phyloP scores from a whole-genome alignment of 2,329 filamentous ascomycete species.

The Zymoseptoria tritici region DNA sequence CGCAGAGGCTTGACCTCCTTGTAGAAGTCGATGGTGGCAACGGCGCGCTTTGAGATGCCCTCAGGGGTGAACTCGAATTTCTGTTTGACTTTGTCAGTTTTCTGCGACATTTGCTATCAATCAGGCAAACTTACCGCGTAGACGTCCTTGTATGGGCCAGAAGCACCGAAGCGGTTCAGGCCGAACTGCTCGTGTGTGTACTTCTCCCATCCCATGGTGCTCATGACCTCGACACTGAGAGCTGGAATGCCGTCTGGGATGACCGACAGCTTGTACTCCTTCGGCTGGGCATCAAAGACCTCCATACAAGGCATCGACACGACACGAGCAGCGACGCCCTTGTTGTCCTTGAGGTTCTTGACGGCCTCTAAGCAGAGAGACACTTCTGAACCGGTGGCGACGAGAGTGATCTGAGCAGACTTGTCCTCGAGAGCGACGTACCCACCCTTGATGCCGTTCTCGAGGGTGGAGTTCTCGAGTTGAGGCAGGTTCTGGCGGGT shows the following conservation, averaged over 20 bases:
- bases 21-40: conserved; percentile 93
- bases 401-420: conserved; percentile 77
- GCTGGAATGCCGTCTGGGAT: conserved; percentile 91
- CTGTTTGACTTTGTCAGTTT: conserved; percentile 40
- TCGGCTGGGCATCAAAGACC: conserved; percentile 87
- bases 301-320: conserved; percentile 96
- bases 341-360: conserved; percentile 83
- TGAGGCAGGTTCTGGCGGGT: conserved; percentile 98
- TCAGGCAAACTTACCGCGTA: conserved; percentile 60
- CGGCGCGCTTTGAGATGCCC: conserved; percentile 89
- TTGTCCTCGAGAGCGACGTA: conserved; percentile 83
- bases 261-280: conserved; percentile 90
- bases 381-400: conserved; percentile 95
- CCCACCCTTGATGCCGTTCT: conserved; percentile 86
- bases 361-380: conserved; percentile 86
- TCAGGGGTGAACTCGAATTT: conserved; percentile 99
- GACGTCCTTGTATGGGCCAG: conserved; percentile 93
- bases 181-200: conserved; percentile 99
- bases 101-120: conserved; percentile 1
- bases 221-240: conserved; percentile 92
- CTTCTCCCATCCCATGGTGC: conserved; percentile 96
- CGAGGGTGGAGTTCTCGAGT: conserved; percentile 86
- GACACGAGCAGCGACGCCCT: conserved; percentile 79
- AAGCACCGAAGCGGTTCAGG: conserved; percentile 97
- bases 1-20: conserved; percentile 83